phyloP scores from a whole-genome alignment of 768 basidiomycete genomes.

The Tylopilus vinaceipallidus region DNA sequence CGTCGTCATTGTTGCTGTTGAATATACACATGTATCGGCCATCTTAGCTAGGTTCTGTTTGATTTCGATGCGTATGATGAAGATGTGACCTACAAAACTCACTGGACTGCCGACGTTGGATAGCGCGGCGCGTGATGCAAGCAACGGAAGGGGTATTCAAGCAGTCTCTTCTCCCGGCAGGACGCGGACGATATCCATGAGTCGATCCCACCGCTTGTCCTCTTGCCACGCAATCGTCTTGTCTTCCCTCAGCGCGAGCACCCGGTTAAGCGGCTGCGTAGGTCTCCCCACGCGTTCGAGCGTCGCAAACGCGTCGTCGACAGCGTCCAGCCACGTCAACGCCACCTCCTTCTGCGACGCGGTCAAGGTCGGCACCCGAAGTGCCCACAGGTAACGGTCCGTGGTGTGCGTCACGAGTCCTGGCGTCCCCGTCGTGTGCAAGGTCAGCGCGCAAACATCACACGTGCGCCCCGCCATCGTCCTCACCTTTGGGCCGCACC shows the following conservation, averaged over 20 bases:
- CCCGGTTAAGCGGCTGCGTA: slow-evolving; percentile 34
- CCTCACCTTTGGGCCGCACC: slow-evolving; percentile 48
- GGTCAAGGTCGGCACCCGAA: slow-evolving; percentile 50
- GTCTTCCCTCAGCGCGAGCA: slow-evolving; percentile 53
- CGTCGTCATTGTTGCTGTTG: too few species aligned
- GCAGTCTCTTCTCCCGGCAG: slow-evolving; percentile 32
- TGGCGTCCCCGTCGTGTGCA: slow-evolving; percentile 27
- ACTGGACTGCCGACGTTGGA: too few species aligned
- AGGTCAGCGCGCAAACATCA: too few species aligned
- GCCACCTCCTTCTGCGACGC: slow-evolving; percentile 47
- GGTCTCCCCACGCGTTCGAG: slow-evolving; percentile 37
- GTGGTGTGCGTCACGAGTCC: slow-evolving; percentile 72
- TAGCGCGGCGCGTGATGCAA: too few species aligned
- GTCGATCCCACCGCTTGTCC: slow-evolving; percentile 53
- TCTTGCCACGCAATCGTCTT: slow-evolving; percentile 51
- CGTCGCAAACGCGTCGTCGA: slow-evolving; percentile 43
- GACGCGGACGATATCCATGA: slow-evolving; percentile 39
- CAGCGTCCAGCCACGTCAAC: slow-evolving; percentile 51
- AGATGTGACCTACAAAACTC: too few species aligned
- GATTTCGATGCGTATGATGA: too few species aligned
- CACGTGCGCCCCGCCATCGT: too few species aligned
- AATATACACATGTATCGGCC: too few species aligned
- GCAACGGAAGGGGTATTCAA: too few species aligned
- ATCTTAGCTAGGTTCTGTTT: too few species aligned
- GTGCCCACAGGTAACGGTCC: slow-evolving; percentile 62